These are phyloP conservation scores for Quercus rubra DNA, from an alignment of 306 rosid genomes.

Conservation along the genomic window DNA sequence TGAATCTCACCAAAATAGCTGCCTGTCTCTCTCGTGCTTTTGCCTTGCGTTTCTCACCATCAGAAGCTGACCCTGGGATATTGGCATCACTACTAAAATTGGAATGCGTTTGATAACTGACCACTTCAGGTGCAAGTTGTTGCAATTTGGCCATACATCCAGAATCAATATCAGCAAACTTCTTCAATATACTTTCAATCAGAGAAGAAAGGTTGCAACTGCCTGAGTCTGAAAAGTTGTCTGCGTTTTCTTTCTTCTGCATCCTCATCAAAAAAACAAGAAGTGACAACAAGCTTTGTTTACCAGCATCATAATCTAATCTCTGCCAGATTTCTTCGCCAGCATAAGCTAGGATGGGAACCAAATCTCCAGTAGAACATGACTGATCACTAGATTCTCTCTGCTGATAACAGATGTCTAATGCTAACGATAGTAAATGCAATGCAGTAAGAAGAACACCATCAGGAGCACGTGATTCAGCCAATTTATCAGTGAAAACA, in stretches of 20 bases:
- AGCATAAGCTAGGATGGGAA: slow-evolving; percentile 69
- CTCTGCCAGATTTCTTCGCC: slow-evolving; percentile 51
- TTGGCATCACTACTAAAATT: slow-evolving; percentile 39
- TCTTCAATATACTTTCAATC: slow-evolving; percentile 73
- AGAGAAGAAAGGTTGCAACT: slow-evolving; percentile 62
- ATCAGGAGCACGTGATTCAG: slow-evolving; percentile 90
- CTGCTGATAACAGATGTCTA: slow-evolving; percentile 70
- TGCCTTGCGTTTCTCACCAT: slow-evolving; percentile 85
- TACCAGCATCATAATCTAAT: slow-evolving; percentile 48
- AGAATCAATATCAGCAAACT: slow-evolving; percentile 72
- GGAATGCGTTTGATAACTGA: slow-evolving; percentile 43
- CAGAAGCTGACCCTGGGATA: slow-evolving; percentile 47
- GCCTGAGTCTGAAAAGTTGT: slow-evolving; percentile 57
- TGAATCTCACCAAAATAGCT: slow-evolving; percentile 65
- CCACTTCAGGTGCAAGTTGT: slow-evolving; percentile 74
- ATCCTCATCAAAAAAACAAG: slow-evolving; percentile 76
- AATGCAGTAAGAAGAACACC: slow-evolving; percentile 73
- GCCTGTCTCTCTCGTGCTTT: slow-evolving; percentile 98
- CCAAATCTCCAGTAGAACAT: slow-evolving; percentile 34
- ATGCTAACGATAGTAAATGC: slow-evolving; percentile 77
- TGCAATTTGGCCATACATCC: slow-evolving; percentile 66
- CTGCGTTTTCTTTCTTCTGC: slow-evolving; percentile 51
- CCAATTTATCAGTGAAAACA: slow-evolving; percentile 52
- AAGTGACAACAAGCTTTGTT: slow-evolving; percentile 82
- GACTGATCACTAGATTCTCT: slow-evolving; percentile 44